A percentile compares a stretch with the other conserved stretches of the same genome.
Conservation (phyloP, 2,329 filamentous ascomycete species). For the Verticillium nubilum region DNA sequence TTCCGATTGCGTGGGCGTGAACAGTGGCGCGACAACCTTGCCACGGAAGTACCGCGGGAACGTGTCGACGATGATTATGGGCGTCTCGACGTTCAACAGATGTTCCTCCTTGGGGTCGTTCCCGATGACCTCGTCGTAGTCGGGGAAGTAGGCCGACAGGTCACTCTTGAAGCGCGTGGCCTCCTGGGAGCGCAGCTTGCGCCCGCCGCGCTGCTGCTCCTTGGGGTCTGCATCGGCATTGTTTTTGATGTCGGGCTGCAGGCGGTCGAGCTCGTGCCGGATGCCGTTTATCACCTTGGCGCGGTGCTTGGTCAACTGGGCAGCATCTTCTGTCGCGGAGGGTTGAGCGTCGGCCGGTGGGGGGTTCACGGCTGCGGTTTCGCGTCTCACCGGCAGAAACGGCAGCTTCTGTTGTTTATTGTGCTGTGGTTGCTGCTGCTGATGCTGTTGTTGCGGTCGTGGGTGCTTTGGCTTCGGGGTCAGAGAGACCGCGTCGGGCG, state of each 20-base stretch:
- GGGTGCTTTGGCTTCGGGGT: slow-evolving; percentile 8
- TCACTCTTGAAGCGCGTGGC: slow-evolving; percentile 86
- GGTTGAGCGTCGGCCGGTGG: slow-evolving; percentile 12
- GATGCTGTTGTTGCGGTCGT: slow-evolving; percentile 2
- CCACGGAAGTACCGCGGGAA: slow-evolving; percentile 14
- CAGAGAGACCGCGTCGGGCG: slow-evolving; percentile 6
- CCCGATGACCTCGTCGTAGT: slow-evolving; percentile 91
- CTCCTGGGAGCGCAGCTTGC: slow-evolving; percentile 80
- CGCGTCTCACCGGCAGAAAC: slow-evolving; percentile 1
- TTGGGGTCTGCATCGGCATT: slow-evolving; percentile 34
- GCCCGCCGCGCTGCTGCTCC: slow-evolving; percentile 56
- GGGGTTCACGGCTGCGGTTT: slow-evolving; percentile 11
- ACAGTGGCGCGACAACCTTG: slow-evolving; percentile 1
- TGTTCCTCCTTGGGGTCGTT: slow-evolving; percentile 80
- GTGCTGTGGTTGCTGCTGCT: neutral
- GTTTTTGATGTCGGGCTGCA: slow-evolving; percentile 39
- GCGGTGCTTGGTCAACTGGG: slow-evolving; percentile 42
- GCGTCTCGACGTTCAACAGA: slow-evolving; percentile 65
- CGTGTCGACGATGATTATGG: slow-evolving; percentile 64
- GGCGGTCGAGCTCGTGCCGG: slow-evolving; percentile 52
- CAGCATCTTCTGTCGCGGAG: slow-evolving; percentile 14
- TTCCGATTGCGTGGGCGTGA: neutral
- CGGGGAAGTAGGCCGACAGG: slow-evolving; percentile 82
- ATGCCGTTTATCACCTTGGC: slow-evolving; percentile 57
- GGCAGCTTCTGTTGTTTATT: slow-evolving; percentile 4